phyloP scores from a whole-genome alignment of 495 filamentous ascomycete genomes.

The Aspergillus biplanus region DNA sequence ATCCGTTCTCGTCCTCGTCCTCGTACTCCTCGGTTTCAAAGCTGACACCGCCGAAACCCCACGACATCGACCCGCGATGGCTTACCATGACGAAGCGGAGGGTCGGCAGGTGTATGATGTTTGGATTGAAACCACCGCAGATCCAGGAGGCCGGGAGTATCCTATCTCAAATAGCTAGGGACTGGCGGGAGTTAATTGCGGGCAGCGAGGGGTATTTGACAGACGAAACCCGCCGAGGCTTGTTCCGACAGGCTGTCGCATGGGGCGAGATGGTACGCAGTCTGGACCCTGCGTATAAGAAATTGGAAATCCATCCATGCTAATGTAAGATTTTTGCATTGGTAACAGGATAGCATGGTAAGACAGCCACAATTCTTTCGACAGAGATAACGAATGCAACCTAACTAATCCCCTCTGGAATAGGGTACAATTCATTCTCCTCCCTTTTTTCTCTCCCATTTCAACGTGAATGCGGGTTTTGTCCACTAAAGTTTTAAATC shows the following conservation, averaged over 20 bases:
- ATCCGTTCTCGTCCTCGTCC: conserved; percentile 32
- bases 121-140: conserved; percentile 69
- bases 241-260: conserved; percentile 73
- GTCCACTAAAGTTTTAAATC: neutral
- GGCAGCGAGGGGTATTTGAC: conserved; percentile 84
- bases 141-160: conserved; percentile 62
- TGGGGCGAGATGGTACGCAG: conserved; percentile 87
- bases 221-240: conserved; percentile 61
- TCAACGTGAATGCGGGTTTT: neutral
- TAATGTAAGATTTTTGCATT: conserved; percentile 15
- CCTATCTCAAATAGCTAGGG: conserved; percentile 61
- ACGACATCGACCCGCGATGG: conserved; percentile 64
- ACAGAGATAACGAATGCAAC: neutral
- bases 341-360: conserved; percentile 60
- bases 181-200: conserved; percentile 79
- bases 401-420: conserved; percentile 16
- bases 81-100: conserved; percentile 72
- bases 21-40: conserved; percentile 20
- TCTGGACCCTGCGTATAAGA: conserved; percentile 5
- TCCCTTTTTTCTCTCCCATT: neutral
- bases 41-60: conserved; percentile 33
- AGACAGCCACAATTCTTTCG: conserved; percentile 18
- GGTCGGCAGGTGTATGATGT: conserved; percentile 82
- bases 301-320: conserved; percentile 9
- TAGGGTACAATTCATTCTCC: conserved; percentile 26